Conservation (phyloP, 257 asterid species). For the Lycium ferocissimum region DNA sequence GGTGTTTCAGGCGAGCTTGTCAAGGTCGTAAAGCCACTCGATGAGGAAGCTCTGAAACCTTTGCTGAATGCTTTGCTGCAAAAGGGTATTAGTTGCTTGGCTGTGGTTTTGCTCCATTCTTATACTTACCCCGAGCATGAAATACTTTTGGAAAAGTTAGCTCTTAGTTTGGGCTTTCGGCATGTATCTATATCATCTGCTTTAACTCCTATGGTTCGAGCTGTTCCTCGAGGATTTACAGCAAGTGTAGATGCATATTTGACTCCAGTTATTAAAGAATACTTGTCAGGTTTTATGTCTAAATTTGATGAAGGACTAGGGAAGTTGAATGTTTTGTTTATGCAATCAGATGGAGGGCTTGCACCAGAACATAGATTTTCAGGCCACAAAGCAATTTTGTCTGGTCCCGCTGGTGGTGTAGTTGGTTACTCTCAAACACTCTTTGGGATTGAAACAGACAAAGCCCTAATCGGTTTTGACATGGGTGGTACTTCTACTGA, state of each 20-base stretch:
- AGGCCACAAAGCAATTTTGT: constrained; percentile 96
- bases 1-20: constrained; percentile 95
- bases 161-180: constrained; percentile 80
- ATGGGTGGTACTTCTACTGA: constrained; percentile 99
- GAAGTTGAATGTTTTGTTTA: constrained; percentile 78
- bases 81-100: constrained; percentile 81
- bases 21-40: constrained; percentile 74
- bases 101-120: constrained; percentile 90
- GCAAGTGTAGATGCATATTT: constrained; percentile 97
- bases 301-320: constrained; percentile 83
- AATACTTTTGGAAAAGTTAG: constrained; percentile 64
- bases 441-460: constrained; percentile 77
- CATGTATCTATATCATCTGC: constrained; percentile 94
- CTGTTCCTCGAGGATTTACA: constrained; percentile 96
- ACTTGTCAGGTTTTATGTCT: constrained; percentile 86
- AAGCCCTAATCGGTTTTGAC: constrained; percentile 95
- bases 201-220: constrained; percentile 97
- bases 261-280: constrained; percentile 92
- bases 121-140: constrained; percentile 92
- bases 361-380: constrained; percentile 96
- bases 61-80: constrained; percentile 64
- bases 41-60: constrained; percentile 66
- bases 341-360: constrained; percentile 99
- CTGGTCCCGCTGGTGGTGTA: constrained; percentile 99
- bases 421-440: constrained; percentile 98